Evolutionary conservation across 73 alveolate species (phyloP).

Genomic region (Paramecium sonneborni): DNA sequence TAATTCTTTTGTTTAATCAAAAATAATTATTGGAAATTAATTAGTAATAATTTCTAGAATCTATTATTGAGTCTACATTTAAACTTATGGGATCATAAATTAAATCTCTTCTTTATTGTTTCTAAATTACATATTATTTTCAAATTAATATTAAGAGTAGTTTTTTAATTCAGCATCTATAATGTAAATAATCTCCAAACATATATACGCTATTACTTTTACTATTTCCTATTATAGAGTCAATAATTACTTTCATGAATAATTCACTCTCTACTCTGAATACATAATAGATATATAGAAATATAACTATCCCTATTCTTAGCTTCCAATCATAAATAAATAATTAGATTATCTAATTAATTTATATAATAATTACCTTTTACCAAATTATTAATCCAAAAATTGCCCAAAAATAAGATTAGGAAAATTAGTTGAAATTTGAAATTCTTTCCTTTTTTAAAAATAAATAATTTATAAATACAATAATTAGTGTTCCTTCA

Average conservation of each 20-base stretch:
- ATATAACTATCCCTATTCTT: neutral
- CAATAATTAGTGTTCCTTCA: conserved; percentile 13
- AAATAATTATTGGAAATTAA: neutral
- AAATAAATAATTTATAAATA: neutral
- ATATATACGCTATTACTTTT: neutral
- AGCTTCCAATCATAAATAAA: conserved; percentile 36
- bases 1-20: conserved; percentile 33
- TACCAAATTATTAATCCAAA: conserved; percentile 40
- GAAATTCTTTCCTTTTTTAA: neutral
- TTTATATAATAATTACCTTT: neutral
- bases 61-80: neutral
- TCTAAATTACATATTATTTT: conserved; percentile 1
- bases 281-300: conserved; percentile 19
- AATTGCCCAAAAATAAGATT: conserved; percentile 39
- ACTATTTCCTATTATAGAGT: neutral
- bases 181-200: neutral
- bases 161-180: conserved; percentile 21
- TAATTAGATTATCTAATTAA: neutral
- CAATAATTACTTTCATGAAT: neutral
- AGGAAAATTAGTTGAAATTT: neutral
- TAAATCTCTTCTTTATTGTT: neutral
- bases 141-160: neutral
- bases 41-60: neutral
- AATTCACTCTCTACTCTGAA: neutral
- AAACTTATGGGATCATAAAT: neutral